Conservation (phyloP, 2,329 filamentous ascomycete genomes). For the Aaosphaeria pasadenensis region DNA sequence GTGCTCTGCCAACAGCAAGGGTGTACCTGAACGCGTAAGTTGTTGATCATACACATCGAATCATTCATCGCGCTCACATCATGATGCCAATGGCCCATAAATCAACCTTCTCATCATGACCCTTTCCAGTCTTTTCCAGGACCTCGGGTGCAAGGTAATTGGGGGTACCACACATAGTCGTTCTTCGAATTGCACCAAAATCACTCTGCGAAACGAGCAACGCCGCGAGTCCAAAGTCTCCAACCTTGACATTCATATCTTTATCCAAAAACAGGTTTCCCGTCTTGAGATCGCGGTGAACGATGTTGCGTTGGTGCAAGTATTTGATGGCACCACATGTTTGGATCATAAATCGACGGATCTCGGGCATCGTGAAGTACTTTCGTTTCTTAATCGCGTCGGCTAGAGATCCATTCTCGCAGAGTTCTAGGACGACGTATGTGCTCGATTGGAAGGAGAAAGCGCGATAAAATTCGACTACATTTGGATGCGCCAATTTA, state of each 20-base stretch:
- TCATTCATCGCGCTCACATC: constrained; percentile 57
- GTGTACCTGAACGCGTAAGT: constrained; percentile 65
- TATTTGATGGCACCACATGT: constrained; percentile 98
- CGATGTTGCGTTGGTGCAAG: constrained; percentile 91
- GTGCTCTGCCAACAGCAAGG: constrained; percentile 92
- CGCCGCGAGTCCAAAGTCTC: constrained; percentile 93
- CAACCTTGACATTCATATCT: constrained; percentile 96
- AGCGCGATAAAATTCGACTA: constrained; percentile 91
- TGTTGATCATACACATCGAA: constrained; percentile 10
- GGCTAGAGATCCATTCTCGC: constrained; percentile 93
- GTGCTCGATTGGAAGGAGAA: constrained; percentile 88
- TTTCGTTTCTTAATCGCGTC: constrained; percentile 95
- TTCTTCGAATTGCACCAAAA: constrained; percentile 74
- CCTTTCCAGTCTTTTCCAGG: constrained; percentile 86
- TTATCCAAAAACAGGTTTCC: constrained; percentile 95
- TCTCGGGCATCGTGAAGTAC: constrained; percentile 88
- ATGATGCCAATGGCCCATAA: constrained; percentile 98
- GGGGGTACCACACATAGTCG: constrained; percentile 92
- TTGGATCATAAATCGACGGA: constrained; percentile 89
- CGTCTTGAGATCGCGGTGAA: constrained; percentile 96
- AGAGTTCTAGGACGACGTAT: constrained; percentile 91
- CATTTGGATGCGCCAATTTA: constrained; percentile 93
- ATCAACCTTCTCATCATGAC: constrained; percentile 96
- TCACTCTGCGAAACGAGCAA: constrained; percentile 89
- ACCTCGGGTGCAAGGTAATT: constrained; percentile 99